phyloP scores from a whole-genome alignment of 768 basidiomycete genomes.

The Tylopilus sp. region DNA sequence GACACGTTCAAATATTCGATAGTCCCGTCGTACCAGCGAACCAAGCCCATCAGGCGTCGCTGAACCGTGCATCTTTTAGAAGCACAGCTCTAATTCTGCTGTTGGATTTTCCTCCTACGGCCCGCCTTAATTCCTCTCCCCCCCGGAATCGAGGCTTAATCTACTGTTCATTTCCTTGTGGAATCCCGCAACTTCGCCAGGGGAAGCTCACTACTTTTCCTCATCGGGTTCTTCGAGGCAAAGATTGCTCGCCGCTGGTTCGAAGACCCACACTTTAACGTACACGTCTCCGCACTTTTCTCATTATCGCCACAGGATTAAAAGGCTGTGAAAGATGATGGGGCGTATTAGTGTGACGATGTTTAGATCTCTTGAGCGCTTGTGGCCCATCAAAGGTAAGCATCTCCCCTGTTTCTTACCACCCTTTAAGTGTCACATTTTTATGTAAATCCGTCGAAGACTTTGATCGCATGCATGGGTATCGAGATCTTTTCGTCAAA shows the following conservation, averaged over 20 bases:
- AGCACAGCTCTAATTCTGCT: neutral
- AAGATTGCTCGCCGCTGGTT: neutral
- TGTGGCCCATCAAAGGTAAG: neutral
- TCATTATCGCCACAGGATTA: neutral
- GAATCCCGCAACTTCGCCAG: neutral
- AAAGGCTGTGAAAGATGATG: neutral
- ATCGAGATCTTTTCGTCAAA: neutral
- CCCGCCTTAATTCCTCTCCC: neutral
- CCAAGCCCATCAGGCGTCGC: neutral
- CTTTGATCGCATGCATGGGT: neutral
- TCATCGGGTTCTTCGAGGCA: neutral
- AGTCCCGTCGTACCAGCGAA: neutral
- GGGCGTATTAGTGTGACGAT: neutral
- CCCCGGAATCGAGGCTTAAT: neutral
- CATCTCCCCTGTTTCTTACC: neutral
- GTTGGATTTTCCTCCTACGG: conserved; percentile 4
- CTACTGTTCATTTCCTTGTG: neutral
- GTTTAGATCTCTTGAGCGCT: neutral
- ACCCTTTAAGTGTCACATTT: neutral
- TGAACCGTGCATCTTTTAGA: neutral
- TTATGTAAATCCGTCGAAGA: neutral
- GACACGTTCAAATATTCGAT: neutral
- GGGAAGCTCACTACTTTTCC: neutral
- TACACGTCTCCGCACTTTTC: neutral
- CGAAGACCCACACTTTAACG: neutral